Base-by-base conservation (phyloP, 2,329 filamentous ascomycete genomes). In the Pestalotiopsis sp. region DNA sequence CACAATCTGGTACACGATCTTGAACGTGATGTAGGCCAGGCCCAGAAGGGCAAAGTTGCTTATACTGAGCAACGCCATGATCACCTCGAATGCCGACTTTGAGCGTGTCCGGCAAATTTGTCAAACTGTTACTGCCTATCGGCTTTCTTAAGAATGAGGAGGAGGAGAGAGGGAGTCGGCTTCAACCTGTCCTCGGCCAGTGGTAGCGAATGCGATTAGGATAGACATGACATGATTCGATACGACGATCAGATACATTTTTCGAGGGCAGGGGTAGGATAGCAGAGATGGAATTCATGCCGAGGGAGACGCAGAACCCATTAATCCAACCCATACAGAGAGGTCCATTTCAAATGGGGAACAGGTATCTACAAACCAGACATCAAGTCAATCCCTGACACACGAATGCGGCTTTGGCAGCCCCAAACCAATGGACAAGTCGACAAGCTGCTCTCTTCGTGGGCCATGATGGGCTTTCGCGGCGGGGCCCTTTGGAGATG, bases 1-100 rank as follows among this genome's bases (percentile, higher is more conserved):
- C 69, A 85, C 80, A 13, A 85, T 81, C 73, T 86, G 86, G 72
- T 84, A 85, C 69, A 82, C 75, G 74, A 73, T 39, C 31, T 71
- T 77, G 58, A 63, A 73, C 3, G 49, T 76, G n/a, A 77, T 77
- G 36, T 75, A 79, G 14, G 67, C 77, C 58, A 79, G 80, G 75
- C 73, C 79, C 38, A 78, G 66, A 6, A 73, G 82, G 12, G 76
- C 82, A 4, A 71, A 70, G 38, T 75, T 75, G 36, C 76, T 78
- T 61, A 80, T 74, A 23, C 74, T 77, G 1, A 80, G 79, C 23
- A 81, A 78, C 59, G 79, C 81, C 70, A 75, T 82, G 20, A 75
- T 36, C 7, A n/a, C 14, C 31, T n/a, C 13, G 27, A 36, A 17
- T n/a, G 39, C n/a, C 17, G 12, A 62, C 31, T n/a, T 6, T 23